Evolutionary conservation across 176 grass and related monocot species (phyloP).

Genomic region (Oryza nivara): DNA sequence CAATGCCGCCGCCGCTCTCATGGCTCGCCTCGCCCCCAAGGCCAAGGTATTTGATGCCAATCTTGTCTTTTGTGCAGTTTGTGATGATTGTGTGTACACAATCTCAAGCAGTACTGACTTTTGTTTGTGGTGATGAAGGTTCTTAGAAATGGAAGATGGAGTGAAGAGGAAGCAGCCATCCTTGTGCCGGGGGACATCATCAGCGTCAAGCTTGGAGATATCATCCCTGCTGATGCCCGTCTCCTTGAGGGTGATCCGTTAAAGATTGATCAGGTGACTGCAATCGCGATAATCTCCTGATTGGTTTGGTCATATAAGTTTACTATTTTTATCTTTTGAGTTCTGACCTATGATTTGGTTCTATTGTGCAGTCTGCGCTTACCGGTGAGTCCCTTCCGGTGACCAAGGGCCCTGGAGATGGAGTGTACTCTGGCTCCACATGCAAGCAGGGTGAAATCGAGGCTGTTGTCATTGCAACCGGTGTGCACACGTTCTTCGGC

Average conservation of each 20-base stretch:
- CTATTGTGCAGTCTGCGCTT: constrained; percentile 64
- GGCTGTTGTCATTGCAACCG: constrained; percentile 84
- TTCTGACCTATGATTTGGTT: constrained; percentile 32
- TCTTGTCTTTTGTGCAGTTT: background rate
- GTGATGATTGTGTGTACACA: background rate
- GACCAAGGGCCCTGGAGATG: constrained; percentile 84
- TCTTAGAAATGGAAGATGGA: constrained; percentile 81
- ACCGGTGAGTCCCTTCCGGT: constrained; percentile 81
- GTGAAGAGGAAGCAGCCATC: constrained; percentile 58
- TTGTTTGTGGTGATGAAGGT: constrained; percentile 50
- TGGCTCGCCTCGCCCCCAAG: constrained; percentile 88
- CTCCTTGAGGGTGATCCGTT: constrained; percentile 74
- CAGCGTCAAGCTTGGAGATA: constrained; percentile 77
- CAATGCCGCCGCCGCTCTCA: constrained; percentile 81
- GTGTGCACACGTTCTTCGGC: constrained; percentile 91
- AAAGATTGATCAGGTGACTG: constrained; percentile 74
- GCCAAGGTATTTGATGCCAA: constrained; percentile 58
- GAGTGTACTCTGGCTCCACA: constrained; percentile 93
- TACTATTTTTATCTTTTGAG: background rate
- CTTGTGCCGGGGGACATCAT: constrained; percentile 75
- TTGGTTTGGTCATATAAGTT: background rate
- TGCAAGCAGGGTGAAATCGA: constrained; percentile 96
- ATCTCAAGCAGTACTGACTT: background rate
- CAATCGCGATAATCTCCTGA: background rate
- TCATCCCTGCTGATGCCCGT: constrained; percentile 70